Evolutionary conservation across 768 basidiomycete genomes (phyloP), one percentile per base, ranked within the genome.

Genomic region (Hysterangium stoloniferum): DNA sequence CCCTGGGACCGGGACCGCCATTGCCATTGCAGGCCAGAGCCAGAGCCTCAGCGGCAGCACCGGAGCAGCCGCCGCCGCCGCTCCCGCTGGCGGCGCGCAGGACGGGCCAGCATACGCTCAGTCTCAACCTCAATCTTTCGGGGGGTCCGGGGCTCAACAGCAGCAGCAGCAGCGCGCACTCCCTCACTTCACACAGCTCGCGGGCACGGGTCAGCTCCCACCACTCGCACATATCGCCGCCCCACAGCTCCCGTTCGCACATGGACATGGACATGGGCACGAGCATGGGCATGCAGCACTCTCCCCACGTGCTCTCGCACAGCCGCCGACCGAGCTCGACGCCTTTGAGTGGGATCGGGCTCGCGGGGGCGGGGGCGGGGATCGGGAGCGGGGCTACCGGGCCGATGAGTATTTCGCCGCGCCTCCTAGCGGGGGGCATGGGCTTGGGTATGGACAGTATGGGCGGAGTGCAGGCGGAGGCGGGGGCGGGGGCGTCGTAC

Each of bases 271-370:
- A 34, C 57, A 60, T 62, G 66, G 61, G 61, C 68, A 64, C 68
- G 70, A 72, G 71, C 77, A 45, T 47, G 41, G 80, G 84, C 79
- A 82, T 82, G 56, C 81, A 82, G 50, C 78, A 84, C 82, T 63
- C 80, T 71, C 72, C 79, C 67, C 74, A 86, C 80, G 74, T 86
- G 83, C 74, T 82, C 82, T n/a, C n/a, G n/a, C n/a, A n/a, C n/a
- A n/a, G n/a, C n/a, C n/a, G n/a, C n/a, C n/a, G n/a, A n/a, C n/a
- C n/a, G n/a, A n/a, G n/a, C n/a, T n/a, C n/a, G n/a, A n/a, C n/a
- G n/a, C n/a, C n/a, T n/a, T n/a, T n/a, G n/a, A n/a, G n/a, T n/a
- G n/a, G n/a, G n/a, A n/a, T n/a, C 38, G 20, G 11, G 12, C 9
- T 20, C 38, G 38, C 38, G 38, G 38, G 38, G 11, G 9, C 38